A percentile compares a stretch with the other conserved stretches of the same genome.
phyloP scores from a whole-genome alignment of 305 asterid genomes.

The Solanum aculeatissimum region DNA sequence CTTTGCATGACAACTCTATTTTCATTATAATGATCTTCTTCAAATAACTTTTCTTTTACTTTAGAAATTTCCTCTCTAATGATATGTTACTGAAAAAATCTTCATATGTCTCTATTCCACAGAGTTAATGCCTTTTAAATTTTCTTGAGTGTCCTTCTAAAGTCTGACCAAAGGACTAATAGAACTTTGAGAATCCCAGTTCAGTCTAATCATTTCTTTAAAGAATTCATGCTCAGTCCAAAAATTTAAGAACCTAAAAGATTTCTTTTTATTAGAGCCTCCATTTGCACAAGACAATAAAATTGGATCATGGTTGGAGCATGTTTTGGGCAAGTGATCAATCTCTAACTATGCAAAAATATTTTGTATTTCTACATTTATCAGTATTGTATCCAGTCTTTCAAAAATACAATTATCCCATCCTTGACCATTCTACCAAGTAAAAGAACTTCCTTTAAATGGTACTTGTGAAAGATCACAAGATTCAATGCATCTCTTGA shows the following conservation, averaged over 20 bases:
- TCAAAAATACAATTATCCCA: too few species aligned
- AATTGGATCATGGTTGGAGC: neutral
- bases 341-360: neutral
- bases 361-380: neutral
- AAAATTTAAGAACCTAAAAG: neutral
- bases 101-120: neutral
- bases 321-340: neutral
- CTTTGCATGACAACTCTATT: neutral
- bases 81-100: neutral
- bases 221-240: neutral
- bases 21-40: neutral
- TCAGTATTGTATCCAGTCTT: too few species aligned
- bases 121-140: neutral
- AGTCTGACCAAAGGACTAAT: neutral
- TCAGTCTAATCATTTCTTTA: neutral
- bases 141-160: too few species aligned
- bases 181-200: neutral
- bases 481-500: neutral
- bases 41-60: neutral
- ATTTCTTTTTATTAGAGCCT: neutral
- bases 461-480: neutral
- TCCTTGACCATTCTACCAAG: too few species aligned
- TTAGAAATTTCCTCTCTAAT: neutral
- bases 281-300: neutral
- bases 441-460: neutral